Percentiles rank a stretch among this genome's conserved stretches.
These are phyloP conservation scores for Kwoniella botswanensis DNA, from an alignment of 768 basidiomycete genomes.

Conservation along the genomic window DNA sequence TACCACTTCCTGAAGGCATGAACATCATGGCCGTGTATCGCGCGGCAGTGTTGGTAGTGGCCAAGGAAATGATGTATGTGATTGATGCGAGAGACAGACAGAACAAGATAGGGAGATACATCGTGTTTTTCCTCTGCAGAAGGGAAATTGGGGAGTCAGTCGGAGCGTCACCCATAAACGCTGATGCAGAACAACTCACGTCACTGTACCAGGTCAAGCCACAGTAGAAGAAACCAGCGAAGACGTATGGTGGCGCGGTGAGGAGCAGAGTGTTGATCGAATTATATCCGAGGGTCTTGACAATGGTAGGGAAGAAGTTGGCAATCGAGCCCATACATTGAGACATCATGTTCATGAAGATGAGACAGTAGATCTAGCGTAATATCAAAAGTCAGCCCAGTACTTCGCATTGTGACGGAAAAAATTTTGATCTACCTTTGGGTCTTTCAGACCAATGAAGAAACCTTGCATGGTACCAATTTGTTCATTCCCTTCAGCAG, in stretches of 20 bases:
- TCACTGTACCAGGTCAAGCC: conserved; percentile 15
- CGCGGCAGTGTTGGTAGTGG: conserved; percentile 32
- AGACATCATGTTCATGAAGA: conserved; percentile 33
- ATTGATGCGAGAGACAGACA: conserved; percentile 32
- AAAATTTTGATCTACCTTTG: conserved; percentile 13
- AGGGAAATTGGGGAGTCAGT: background rate
- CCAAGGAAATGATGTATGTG: conserved; percentile 44
- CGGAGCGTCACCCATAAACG: background rate
- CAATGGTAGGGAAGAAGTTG: conserved; percentile 41
- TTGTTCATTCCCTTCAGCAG: conserved; percentile 26
- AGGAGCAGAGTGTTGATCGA: conserved; percentile 25
- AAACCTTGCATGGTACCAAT: conserved; percentile 14
- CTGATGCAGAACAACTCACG: conserved; percentile 2
- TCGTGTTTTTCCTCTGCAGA: conserved; percentile 28
- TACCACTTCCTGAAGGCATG: conserved; percentile 37
- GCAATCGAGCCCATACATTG: conserved; percentile 30
- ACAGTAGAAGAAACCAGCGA: conserved; percentile 25
- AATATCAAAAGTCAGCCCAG: background rate
- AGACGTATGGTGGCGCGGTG: conserved; percentile 25
- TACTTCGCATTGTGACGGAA: background rate
- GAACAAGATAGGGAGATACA: conserved; percentile 41
- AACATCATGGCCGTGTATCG: conserved; percentile 47
- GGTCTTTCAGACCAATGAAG: conserved; percentile 17
- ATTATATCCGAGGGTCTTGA: conserved; percentile 37
- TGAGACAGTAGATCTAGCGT: conserved; percentile 19